phyloP scores from a whole-genome alignment of 352 stramenopile genomes.

The Phytophthora gonapodyides region DNA sequence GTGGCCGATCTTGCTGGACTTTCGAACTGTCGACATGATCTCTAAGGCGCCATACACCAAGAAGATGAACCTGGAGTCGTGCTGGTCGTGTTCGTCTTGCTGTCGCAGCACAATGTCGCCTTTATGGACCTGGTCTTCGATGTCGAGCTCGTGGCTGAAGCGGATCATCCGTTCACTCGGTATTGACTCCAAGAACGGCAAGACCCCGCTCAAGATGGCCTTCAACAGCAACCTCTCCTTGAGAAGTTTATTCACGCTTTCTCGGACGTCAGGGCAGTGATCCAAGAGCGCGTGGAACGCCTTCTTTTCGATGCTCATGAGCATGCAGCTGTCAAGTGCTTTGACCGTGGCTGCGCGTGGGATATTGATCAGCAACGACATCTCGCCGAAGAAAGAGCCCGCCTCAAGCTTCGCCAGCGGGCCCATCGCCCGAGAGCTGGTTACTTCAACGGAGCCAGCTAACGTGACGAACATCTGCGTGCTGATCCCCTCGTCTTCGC shows the following conservation, averaged over 20 bases:
- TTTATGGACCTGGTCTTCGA: conserved; percentile 68
- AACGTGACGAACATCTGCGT: conserved; percentile 84
- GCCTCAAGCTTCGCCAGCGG: conserved; percentile 66
- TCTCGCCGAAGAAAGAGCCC: conserved; percentile 82
- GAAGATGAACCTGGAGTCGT: conserved; percentile 54
- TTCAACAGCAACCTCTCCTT: conserved; percentile 77
- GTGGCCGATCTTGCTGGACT: conserved; percentile 19
- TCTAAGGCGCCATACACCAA: conserved; percentile 75
- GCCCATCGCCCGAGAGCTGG: conserved; percentile 46
- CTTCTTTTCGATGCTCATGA: conserved; percentile 83
- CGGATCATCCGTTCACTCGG: conserved; percentile 54
- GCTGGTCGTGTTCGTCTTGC: conserved; percentile 42
- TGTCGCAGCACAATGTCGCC: conserved; percentile 53
- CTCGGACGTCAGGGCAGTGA: conserved; percentile 55
- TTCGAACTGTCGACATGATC: conserved; percentile 50
- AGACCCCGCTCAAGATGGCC: conserved; percentile 70
- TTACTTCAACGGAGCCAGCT: conserved; percentile 65
- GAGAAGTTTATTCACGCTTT: conserved; percentile 57
- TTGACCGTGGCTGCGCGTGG: conserved; percentile 72
- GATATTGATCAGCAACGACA: conserved; percentile 83
- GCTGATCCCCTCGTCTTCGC: conserved; percentile 77
- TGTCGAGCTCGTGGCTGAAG: conserved; percentile 63
- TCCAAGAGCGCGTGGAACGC: conserved; percentile 69
- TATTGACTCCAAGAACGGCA: conserved; percentile 71
- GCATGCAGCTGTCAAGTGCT: conserved; percentile 70